A percentile compares a stretch with the other conserved stretches of the same genome.
Conservation (phyloP, 805 yeast genomes). For the Yamadazyma takamatsuzukensis region DNA sequence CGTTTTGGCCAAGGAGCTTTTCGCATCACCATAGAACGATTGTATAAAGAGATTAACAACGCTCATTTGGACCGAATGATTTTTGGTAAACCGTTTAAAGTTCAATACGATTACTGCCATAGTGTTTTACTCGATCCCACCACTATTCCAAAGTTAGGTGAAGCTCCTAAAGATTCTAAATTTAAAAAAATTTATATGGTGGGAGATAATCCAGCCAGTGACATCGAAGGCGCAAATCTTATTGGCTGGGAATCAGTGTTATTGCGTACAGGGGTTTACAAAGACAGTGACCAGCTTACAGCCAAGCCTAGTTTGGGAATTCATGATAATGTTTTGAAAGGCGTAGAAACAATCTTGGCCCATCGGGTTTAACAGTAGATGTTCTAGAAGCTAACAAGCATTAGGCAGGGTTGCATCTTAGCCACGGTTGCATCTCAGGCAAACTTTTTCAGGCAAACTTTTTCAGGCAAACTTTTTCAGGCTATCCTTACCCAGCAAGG, state of each 20-base stretch:
- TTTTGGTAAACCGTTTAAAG: slow-evolving; percentile 76
- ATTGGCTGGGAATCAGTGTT: slow-evolving; percentile 88
- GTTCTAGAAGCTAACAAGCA: too few species aligned
- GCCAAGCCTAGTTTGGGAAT: slow-evolving; percentile 50
- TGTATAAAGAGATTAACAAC: slow-evolving; percentile 54
- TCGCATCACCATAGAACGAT: slow-evolving; percentile 55
- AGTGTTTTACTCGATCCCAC: slow-evolving; percentile 44
- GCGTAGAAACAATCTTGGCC: too few species aligned
- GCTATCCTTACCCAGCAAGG: too few species aligned
- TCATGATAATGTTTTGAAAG: slow-evolving; percentile 45
- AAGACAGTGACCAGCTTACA: slow-evolving; percentile 45
- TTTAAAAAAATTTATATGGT: slow-evolving; percentile 80
- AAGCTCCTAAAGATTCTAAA: slow-evolving; percentile 27
- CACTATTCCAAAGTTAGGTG: slow-evolving; percentile 43
- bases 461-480: too few species aligned
- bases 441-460: too few species aligned
- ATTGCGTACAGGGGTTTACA: slow-evolving; percentile 85
- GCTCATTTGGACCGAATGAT: slow-evolving; percentile 48
- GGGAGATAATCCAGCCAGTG: slow-evolving; percentile 95
- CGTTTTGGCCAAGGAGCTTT: slow-evolving; percentile 93
- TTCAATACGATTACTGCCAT: slow-evolving; percentile 80
- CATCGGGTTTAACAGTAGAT: too few species aligned
- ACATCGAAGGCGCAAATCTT: slow-evolving; percentile 82
- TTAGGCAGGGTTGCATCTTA: too few species aligned
- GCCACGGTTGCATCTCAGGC: too few species aligned